Percentiles rank a stretch among this genome's conserved stretches.
phyloP scores from a whole-genome alignment of 1,139 yeast species.

The Kluyveromyces sp. region DNA sequence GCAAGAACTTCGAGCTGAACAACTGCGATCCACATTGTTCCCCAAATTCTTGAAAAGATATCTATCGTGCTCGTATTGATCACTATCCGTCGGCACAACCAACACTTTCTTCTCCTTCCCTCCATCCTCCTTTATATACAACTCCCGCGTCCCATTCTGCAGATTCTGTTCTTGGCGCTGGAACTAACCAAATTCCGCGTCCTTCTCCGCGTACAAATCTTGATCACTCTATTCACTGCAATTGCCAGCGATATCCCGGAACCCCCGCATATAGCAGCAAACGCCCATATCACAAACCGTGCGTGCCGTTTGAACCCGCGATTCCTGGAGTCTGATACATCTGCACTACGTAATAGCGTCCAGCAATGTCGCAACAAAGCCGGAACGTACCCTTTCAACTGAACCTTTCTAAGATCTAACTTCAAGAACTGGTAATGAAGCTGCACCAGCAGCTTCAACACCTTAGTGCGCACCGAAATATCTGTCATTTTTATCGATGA shows the following conservation, averaged over 20 bases:
- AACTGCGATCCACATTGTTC: slow-evolving; percentile 29
- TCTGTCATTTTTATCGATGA: neutral
- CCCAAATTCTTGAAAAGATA: slow-evolving; percentile 32
- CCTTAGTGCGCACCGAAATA: slow-evolving; percentile 5
- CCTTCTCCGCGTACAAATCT: slow-evolving; percentile 6
- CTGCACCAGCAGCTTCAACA: slow-evolving; percentile 5
- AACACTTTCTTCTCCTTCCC: slow-evolving; percentile 29
- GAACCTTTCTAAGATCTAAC: slow-evolving; percentile 15
- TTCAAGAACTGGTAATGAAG: slow-evolving; percentile 12
- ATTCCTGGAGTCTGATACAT: slow-evolving; percentile 11
- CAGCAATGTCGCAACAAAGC: slow-evolving; percentile 18
- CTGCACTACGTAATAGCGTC: slow-evolving; percentile 16
- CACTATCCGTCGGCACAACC: slow-evolving; percentile 34
- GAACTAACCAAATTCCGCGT: slow-evolving; percentile 14
- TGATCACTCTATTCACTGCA: slow-evolving; percentile 10
- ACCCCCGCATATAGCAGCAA: neutral
- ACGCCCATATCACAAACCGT: slow-evolving; percentile 13
- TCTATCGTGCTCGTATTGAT: slow-evolving; percentile 34
- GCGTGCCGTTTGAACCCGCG: slow-evolving; percentile 16
- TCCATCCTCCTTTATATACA: slow-evolving; percentile 39
- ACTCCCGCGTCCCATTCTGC: slow-evolving; percentile 51
- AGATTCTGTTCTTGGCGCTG: slow-evolving; percentile 29
- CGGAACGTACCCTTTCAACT: slow-evolving; percentile 12
- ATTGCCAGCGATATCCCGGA: neutral
- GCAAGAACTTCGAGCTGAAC: slow-evolving; percentile 60